Base-by-base conservation (phyloP, 176 grass and related monocot species). In the Carex littledalei region DNA sequence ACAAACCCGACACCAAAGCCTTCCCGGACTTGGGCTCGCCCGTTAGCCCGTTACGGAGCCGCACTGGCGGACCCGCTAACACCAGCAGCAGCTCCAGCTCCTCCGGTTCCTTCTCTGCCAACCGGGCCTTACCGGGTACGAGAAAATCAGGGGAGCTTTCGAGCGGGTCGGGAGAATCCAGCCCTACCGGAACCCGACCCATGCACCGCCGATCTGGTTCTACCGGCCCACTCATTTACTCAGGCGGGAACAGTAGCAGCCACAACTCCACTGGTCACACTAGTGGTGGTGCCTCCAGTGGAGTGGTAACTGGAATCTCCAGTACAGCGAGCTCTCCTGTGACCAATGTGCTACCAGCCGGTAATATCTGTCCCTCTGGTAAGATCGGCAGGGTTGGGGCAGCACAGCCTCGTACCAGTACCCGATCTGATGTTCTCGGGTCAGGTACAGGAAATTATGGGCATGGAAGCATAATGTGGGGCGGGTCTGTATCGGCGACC, bases 401-500 rank as follows among this genome's bases (percentile, higher is more conserved):
- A 18, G 24, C 82, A 58, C 61, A 90, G 43, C 88, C 91, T 45
- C 87, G 82, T 58, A 77, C 54, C 59, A 89, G 87, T 65, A 87
- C 90, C 67, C 87, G 96, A 70, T 87, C 87, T 15, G 93, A 95
- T 85, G 90, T 99, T 62, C 93, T 99, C 15, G 90, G 96, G 79
- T 92, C 96, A 50, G 96, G 96, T 61, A 91, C 82, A 6, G 93
- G 96, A 69, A 86, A 99, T 84, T 99, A 99, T 31, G 96, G 96
- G 80, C 96, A 99, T 54, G 96, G 96, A 5, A 97, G 94, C 88
- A 89, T 97, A 89, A 97, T 97, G 94, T 90, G 87, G 18, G 87
- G 89, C 18, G 82, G 85, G 8, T 84, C 84, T 74, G 63, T 83
- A 55, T 15, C 39, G 1, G 75, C n/a, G 12, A 6, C 63, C 62